These are phyloP conservation scores for Melocanna baccifera DNA, from an alignment of 176 grass and related monocot genomes.

Conservation along the genomic window DNA sequence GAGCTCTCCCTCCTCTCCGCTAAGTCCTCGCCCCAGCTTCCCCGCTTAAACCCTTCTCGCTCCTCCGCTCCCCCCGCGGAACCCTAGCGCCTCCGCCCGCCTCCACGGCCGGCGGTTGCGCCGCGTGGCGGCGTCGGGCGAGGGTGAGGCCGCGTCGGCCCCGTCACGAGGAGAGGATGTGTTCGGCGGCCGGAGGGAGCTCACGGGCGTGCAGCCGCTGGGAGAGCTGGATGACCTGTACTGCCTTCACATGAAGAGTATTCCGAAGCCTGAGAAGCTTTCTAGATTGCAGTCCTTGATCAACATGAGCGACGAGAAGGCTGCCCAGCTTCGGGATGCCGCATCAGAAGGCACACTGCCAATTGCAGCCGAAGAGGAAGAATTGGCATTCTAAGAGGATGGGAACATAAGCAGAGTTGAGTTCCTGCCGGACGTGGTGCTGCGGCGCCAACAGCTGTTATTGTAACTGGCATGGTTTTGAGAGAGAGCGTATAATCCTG, in stretches of 20 bases:
- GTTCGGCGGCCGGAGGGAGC: conserved; percentile 61
- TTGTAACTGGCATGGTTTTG: conserved; percentile 40
- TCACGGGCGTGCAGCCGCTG: conserved; percentile 57
- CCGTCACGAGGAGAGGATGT: neutral
- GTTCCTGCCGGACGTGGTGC: conserved; percentile 28
- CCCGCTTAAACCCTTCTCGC: conserved; percentile 44
- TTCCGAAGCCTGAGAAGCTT: conserved; percentile 76
- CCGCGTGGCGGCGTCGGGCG: neutral
- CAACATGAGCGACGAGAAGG: conserved; percentile 60
- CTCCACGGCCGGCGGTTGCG: neutral
- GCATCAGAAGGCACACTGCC: conserved; percentile 59
- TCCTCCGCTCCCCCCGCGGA: conserved; percentile 39
- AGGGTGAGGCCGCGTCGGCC: neutral
- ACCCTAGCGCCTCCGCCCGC: conserved; percentile 13
- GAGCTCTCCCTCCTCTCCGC: conserved; percentile 51
- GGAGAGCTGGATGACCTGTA: conserved; percentile 81
- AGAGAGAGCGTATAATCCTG: conserved; percentile 18
- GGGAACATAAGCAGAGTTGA: conserved; percentile 36
- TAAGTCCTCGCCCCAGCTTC: conserved; percentile 3
- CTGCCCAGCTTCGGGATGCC: conserved; percentile 50
- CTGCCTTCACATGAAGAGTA: conserved; percentile 75
- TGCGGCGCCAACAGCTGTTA: conserved; percentile 32
- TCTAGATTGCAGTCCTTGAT: conserved; percentile 75
- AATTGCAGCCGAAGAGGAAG: conserved; percentile 48
- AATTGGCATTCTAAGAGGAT: conserved; percentile 65